Conservation (phyloP, 2,329 filamentous ascomycete genomes). For the Fusarium haematococcum region DNA sequence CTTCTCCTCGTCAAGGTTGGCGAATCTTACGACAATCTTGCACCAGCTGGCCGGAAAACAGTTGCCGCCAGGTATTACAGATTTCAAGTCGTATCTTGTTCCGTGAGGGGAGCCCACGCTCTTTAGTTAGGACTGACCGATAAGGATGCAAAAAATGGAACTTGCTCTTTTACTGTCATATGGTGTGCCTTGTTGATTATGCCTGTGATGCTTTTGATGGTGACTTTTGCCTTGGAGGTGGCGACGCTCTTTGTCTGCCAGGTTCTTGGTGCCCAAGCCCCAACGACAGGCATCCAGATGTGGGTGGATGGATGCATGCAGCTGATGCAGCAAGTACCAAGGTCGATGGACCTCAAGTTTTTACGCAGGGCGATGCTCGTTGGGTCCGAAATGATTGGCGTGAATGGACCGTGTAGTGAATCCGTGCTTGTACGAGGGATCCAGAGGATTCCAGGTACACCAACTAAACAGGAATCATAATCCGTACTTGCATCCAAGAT, state of each 20-base stretch:
- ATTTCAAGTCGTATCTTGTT: conserved; percentile 26
- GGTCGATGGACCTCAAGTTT: neutral
- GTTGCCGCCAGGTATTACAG: conserved; percentile 20
- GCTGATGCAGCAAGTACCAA: neutral
- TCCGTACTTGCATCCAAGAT: conserved; percentile 4
- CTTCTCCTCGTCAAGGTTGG: conserved; percentile 21
- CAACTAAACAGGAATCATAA: neutral
- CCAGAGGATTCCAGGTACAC: neutral
- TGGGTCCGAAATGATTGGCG: neutral
- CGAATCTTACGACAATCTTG: conserved; percentile 10
- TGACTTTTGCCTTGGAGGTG: neutral
- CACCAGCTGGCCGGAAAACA: conserved; percentile 12
- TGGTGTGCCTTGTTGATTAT: neutral
- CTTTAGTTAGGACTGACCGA: conserved; percentile 41
- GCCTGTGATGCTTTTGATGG: neutral
- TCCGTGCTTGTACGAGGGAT: neutral
- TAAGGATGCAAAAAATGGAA: conserved; percentile 41
- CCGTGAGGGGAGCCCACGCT: conserved; percentile 39
- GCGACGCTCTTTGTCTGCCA: neutral
- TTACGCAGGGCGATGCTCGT: neutral
- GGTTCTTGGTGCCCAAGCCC: neutral
- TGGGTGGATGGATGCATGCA: neutral
- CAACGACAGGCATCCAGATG: neutral
- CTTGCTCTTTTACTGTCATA: conserved; percentile 14
- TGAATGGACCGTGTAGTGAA: neutral